These are phyloP conservation scores for Pseudonectria buxi DNA, from an alignment of 2,329 filamentous ascomycete genomes.

Conservation along the genomic window DNA sequence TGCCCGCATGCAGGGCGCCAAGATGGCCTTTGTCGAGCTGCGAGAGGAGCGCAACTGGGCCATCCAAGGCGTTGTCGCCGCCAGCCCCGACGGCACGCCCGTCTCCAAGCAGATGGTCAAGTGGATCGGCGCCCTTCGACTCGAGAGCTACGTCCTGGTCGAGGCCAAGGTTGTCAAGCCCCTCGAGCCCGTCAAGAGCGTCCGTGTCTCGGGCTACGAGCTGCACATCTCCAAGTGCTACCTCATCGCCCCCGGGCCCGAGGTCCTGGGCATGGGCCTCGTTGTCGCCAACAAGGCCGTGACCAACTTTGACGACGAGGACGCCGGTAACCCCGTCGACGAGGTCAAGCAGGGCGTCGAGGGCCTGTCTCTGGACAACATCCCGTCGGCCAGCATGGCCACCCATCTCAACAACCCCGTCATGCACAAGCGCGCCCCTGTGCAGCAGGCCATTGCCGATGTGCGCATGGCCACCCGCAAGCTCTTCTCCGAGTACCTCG, in stretches of 20 bases:
- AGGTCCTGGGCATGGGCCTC: conserved; percentile 51
- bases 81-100: conserved; percentile 55
- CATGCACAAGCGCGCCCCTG: conserved; percentile 84
- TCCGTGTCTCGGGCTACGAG: conserved; percentile 72
- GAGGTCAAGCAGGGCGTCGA: conserved; percentile 39
- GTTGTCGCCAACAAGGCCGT: conserved; percentile 49
- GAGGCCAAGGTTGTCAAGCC: conserved; percentile 78
- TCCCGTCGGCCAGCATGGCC: conserved; percentile 71
- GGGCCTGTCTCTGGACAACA: conserved; percentile 34
- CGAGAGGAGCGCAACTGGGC: conserved; percentile 67
- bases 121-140: conserved; percentile 67
- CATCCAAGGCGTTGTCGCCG: conserved; percentile 73
- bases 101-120: conserved; percentile 91
- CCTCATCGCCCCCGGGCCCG: conserved; percentile 59
- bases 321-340: conserved; percentile 33
- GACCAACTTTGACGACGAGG: conserved; percentile 53
- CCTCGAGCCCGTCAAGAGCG: conserved; percentile 81
- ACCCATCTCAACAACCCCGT: conserved; percentile 87
- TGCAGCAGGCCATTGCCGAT: conserved; percentile 74
- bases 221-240: conserved; percentile 84
- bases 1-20: conserved; percentile 78
- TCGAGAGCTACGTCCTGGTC: conserved; percentile 76
- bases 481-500: conserved; percentile 74
- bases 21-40: conserved; percentile 86
- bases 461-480: conserved; percentile 52